Conservation (phyloP, 176 grass and related monocot genomes). For the Zizania latifolia region DNA sequence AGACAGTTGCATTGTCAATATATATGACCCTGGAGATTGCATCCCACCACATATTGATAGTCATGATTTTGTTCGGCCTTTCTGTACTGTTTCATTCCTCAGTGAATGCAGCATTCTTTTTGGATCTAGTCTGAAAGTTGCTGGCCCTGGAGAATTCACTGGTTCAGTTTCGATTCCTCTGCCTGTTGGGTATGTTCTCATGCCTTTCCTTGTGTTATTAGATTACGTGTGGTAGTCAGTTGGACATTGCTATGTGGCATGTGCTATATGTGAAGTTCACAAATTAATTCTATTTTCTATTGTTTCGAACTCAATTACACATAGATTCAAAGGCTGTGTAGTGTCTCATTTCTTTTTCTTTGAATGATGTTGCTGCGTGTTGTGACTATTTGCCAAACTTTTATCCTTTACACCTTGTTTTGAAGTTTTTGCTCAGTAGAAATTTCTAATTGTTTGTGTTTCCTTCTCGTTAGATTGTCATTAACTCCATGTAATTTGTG, state of each 20-base stretch:
- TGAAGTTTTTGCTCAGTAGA: not conserved
- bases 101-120: slow-evolving; percentile 77
- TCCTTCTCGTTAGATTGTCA: not conserved
- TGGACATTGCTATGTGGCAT: slow-evolving; percentile 15
- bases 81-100: slow-evolving; percentile 84
- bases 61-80: slow-evolving; percentile 82
- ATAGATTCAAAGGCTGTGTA: not conserved
- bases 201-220: slow-evolving; percentile 2
- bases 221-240: not conserved
- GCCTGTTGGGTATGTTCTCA: slow-evolving; percentile 59
- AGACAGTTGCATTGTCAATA: slow-evolving; percentile 89
- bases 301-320: not conserved
- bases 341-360: slow-evolving; percentile 5
- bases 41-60: slow-evolving; percentile 91
- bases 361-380: not conserved
- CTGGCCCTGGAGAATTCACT: slow-evolving; percentile 57
- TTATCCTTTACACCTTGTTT: not conserved
- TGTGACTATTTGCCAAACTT: not conserved
- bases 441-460: slow-evolving; percentile 1
- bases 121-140: slow-evolving; percentile 48
- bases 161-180: slow-evolving; percentile 45
- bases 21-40: slow-evolving; percentile 80
- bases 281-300: not conserved
- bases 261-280: not conserved
- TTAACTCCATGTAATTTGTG: not conserved